Evolutionary conservation across 495 filamentous ascomycete species (phyloP).

Genomic region (Glarea lozoyensis): DNA sequence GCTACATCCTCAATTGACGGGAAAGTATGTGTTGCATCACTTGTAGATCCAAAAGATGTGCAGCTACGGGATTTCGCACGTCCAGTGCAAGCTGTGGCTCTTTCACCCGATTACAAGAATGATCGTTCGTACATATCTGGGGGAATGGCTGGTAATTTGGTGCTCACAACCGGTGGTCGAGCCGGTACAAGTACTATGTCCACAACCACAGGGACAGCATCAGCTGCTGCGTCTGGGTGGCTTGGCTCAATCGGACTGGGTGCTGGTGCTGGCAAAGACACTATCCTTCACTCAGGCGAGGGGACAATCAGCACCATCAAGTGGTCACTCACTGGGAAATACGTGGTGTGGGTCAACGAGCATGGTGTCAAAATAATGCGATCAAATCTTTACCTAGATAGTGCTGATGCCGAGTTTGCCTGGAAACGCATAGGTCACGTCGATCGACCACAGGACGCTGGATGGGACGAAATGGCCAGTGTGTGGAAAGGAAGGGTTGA

Average conservation of each 20-base stretch:
- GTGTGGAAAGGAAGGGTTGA: slow-evolving; percentile 88
- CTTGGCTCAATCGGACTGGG: slow-evolving; percentile 76
- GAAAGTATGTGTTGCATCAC: slow-evolving; percentile 79
- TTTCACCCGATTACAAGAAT: slow-evolving; percentile 87
- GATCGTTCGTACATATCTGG: slow-evolving; percentile 85
- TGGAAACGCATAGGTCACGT: slow-evolving; percentile 97
- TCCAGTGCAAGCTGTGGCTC: slow-evolving; percentile 78
- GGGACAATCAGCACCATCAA: slow-evolving; percentile 83
- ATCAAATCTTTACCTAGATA: slow-evolving; percentile 73
- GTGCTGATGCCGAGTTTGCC: slow-evolving; percentile 64
- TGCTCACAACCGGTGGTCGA: slow-evolving; percentile 77
- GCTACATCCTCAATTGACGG: slow-evolving; percentile 93
- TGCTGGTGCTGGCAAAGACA: slow-evolving; percentile 71
- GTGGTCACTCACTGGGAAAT: slow-evolving; percentile 87
- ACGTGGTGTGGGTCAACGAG: slow-evolving; percentile 91
- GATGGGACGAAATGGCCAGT: slow-evolving; percentile 89
- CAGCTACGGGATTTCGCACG: slow-evolving; percentile 86
- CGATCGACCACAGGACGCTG: slow-evolving; percentile 65
- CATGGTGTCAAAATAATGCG: slow-evolving; percentile 97
- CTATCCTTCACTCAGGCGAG: slow-evolving; percentile 83
- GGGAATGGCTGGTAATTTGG: slow-evolving; percentile 78
- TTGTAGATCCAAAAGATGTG: slow-evolving; percentile 68
- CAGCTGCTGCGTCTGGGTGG: slow-evolving; percentile 84
- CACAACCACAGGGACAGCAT: slow-evolving; percentile 68
- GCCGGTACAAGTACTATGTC: slow-evolving; percentile 69